Conservation (phyloP, 306 rosid genomes). For the Prunus padus region DNA sequence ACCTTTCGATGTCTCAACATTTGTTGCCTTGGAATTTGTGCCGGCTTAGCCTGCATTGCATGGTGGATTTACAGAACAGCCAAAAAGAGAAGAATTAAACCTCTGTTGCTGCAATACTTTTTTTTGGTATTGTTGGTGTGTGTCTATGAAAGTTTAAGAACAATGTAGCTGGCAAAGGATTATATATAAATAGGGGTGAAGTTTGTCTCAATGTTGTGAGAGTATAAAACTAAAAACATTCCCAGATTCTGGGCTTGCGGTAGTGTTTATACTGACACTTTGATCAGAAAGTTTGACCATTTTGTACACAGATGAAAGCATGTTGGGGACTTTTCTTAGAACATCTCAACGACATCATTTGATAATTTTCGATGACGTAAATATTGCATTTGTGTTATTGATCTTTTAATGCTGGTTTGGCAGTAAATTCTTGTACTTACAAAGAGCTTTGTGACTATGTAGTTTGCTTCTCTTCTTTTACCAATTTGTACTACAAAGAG, state of each 20-base stretch:
- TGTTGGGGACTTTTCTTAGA: not conserved
- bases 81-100: not conserved
- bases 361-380: not conserved
- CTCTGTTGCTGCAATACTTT: not conserved
- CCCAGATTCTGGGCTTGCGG: not conserved
- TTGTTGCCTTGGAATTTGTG: not conserved
- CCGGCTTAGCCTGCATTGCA: not conserved
- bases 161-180: not conserved
- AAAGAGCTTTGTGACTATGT: too few species aligned
- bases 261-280: not conserved
- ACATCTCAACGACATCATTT: not conserved
- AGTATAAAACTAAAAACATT: not conserved
- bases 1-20: not conserved
- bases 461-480: not conserved
- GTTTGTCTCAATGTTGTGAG: not conserved
- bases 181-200: not conserved
- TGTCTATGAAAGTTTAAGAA: too few species aligned
- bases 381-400: not conserved
- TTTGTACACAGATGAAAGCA: not conserved
- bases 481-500: not conserved
- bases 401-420: not conserved
- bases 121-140: too few species aligned
- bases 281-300: not conserved
- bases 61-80: not conserved
- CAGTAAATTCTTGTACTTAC: not conserved